Base-by-base conservation (phyloP, 2,329 filamentous ascomycete genomes). In the Claviceps cyperi region DNA sequence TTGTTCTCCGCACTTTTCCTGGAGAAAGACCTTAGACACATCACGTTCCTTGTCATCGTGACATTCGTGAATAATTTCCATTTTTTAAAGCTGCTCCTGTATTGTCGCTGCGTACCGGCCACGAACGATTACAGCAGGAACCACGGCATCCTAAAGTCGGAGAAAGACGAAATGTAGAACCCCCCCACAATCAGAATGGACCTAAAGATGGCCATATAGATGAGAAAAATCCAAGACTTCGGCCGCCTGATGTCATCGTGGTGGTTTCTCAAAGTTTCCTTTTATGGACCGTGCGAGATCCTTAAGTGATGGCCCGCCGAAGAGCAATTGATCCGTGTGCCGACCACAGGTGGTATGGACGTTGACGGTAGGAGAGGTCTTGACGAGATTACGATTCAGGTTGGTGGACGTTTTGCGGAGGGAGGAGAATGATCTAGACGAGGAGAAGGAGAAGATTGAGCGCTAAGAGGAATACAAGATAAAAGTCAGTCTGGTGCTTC, bases 281-380 rank as follows among this genome's bases (percentile, higher is more conserved):
- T 68, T 66, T 45, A 73, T 57, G 15, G 66, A 61, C 44, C 67
- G 67, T 54, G 69, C 69, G 36, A 74, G 59, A 43, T 71, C 69
- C 7, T 65, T 59, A 21, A 74, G 57, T 2, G 69, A 73, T 41
- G 69, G 69, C 1, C 74, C 74, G 36, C 72, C 64, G 53, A 78
- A 74, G 14, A 78, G 63, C 52, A 69, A 75, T 56, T 77, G 72
- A 55, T 76, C 69, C 39, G 72, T 72, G 60, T 78, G 75, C 14
- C 75, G 67, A 14, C 75, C 75, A 53, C 75, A 78, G 51, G 74
- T 73, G 37, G 74, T 77, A 61, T 76, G 69, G 41, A 72, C 68
- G 53, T 78, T 78, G 55, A 71, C 67, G 8, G 65, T 68, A 19
- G 65, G 68, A n/a, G 65, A 58, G 7, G 67, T 57, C 56, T 63